Base-by-base conservation (phyloP, 345 rosid genomes). In the Salix udensis region DNA sequence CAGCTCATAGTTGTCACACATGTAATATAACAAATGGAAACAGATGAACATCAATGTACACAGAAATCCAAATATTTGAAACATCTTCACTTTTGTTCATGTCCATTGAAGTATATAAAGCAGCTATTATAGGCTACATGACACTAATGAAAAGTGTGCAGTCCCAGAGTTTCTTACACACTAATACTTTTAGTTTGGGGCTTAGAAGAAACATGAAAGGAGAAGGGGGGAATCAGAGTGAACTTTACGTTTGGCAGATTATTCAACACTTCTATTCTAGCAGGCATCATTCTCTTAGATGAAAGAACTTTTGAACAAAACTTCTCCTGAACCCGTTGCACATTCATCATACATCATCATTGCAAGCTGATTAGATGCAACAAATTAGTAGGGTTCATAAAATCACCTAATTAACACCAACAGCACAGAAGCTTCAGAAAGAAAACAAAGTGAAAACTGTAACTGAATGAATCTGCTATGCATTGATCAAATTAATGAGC, bases 261-360 rank as follows among this genome's bases (percentile, higher is more conserved):
- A 71, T 64, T 66, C 61, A 78, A 70, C 44, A 26, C 30, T 77
- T 72, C 61, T 30, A 75, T 34, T 14, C 36, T 44, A 66, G 31
- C 34, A 61, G 71, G 72, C 76, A 67, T 44, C 73, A 60, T 62
- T 70, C 74, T 74, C 77, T 48, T 70, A 31, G 44, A 40, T 55
- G 65, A 15, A 72, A 68, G 31, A 64, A 80, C 30, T 28, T 79
- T 68, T 65, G 60, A 58, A 71, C 70, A 78, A 46, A 77, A 48
- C 73, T 74, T 58, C 71, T 74, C 24, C 30, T 0, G 40, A 34
- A 75, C 36, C 74, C 79, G 26, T 52, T 48, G 37, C 52, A 67
- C 44, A 83, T 65, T 82, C 87, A 80, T 86, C 89, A 86, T 74
- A 67, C 82, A 89, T 90, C 90, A 79, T 83, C 81, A 67, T 68